phyloP scores from a whole-genome alignment of 2,329 filamentous ascomycete genomes.

The Pyricularia sp. region DNA sequence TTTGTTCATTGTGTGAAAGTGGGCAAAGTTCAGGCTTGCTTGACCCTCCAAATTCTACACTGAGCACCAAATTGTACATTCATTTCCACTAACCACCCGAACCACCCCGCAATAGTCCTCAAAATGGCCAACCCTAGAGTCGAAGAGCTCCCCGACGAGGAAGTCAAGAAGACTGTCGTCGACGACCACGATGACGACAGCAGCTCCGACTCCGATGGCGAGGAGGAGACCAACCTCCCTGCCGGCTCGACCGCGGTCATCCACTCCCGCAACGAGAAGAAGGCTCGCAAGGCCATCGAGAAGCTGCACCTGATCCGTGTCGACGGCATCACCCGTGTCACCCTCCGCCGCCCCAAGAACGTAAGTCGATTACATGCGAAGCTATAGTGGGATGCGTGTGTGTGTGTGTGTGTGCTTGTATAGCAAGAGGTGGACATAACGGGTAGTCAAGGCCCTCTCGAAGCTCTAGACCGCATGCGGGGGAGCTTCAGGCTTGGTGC shows the following conservation, averaged over 20 bases:
- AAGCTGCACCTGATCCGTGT: constrained; percentile 97
- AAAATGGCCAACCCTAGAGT: constrained; percentile 96
- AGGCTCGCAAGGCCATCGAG: constrained; percentile 97
- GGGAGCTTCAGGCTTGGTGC: too few relatives aligned
- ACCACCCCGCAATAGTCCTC: constrained; percentile 36
- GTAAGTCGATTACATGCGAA: constrained; percentile 47
- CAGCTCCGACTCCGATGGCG: constrained; percentile 68
- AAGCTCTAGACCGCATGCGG: neutral
- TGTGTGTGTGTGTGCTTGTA: neutral
- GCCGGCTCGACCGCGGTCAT: constrained; percentile 82
- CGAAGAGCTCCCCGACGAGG: constrained; percentile 93
- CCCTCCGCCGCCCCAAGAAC: constrained; percentile 96
- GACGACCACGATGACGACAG: constrained; percentile 64
- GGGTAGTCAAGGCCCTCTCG: neutral
- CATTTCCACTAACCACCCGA: constrained; percentile 10
- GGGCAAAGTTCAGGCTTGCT: neutral
- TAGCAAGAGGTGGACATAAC: neutral
- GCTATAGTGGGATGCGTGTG: neutral
- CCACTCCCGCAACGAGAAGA: constrained; percentile 99
- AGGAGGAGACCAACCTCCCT: constrained; percentile 57
- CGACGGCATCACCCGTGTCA: constrained; percentile 95
- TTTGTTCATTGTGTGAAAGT: neutral
- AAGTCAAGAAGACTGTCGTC: constrained; percentile 71
- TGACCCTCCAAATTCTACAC: neutral
- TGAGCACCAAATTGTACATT: neutral